Percentiles rank a stretch among this genome's conserved stretches.
These are phyloP conservation scores for Rickenella mellea DNA, from an alignment of 768 basidiomycete species.

Conservation along the genomic window DNA sequence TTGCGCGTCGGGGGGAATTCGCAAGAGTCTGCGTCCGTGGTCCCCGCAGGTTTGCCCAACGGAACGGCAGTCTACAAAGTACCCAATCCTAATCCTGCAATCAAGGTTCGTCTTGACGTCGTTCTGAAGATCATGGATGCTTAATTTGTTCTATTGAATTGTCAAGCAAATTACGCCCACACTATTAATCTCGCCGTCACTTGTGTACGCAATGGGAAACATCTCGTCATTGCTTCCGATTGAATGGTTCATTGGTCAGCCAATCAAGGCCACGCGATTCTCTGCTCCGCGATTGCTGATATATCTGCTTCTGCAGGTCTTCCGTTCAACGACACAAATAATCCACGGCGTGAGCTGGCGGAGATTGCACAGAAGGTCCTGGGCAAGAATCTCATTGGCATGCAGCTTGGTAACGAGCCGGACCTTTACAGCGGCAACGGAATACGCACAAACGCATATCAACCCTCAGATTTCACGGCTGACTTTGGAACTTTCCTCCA, in stretches of 20 bases:
- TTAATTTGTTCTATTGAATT: too few species aligned
- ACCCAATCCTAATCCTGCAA: conserved; percentile 16
- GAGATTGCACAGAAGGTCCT: conserved; percentile 51
- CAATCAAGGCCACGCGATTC: too few species aligned
- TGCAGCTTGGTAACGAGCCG: conserved; percentile 72
- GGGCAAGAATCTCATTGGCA: conserved; percentile 56
- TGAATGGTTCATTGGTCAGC: conserved; percentile 21
- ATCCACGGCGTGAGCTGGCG: conserved; percentile 45
- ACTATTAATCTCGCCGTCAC: conserved; percentile 50
- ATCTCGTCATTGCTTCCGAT: conserved; percentile 26
- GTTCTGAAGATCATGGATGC: too few species aligned
- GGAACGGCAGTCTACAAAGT: conserved; percentile 40
- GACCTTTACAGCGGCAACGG: conserved; percentile 48
- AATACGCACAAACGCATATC: conserved; percentile 10
- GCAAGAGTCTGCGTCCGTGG: conserved; percentile 54
- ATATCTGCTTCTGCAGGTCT: too few species aligned
- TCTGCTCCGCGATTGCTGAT: too few species aligned
- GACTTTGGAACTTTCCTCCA: conserved; percentile 43
- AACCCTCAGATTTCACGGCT: conserved; percentile 32
- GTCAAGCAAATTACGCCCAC: conserved; percentile 70
- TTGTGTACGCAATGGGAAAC: conserved; percentile 57
- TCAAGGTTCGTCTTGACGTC: too few species aligned
- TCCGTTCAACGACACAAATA: conserved; percentile 56
- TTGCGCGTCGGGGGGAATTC: conserved; percentile 78
- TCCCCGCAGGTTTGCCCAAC: conserved; percentile 35